Evolutionary conservation across 768 basidiomycete genomes (phyloP).

Genomic region (Russula sp.): DNA sequence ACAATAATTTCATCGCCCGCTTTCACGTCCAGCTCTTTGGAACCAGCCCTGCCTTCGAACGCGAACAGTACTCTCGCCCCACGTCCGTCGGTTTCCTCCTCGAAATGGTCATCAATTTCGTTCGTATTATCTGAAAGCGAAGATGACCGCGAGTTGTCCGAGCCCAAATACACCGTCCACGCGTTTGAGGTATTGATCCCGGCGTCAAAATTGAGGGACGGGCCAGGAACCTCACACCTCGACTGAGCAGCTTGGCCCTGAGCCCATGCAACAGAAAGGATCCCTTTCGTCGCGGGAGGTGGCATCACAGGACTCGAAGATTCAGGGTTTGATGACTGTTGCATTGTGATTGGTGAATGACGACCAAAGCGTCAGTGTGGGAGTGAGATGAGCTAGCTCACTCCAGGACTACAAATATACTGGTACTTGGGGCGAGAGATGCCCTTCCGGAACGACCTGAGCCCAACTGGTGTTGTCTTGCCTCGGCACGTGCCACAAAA

Average conservation of each 20-base stretch:
- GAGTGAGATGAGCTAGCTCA: neutral
- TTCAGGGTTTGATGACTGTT: neutral
- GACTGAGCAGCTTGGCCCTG: conserved; percentile 10
- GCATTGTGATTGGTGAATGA: conserved; percentile 2
- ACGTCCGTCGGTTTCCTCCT: conserved; percentile 33
- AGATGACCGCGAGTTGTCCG: conserved; percentile 27
- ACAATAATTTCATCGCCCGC: conserved; percentile 67
- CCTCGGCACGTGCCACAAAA: neutral
- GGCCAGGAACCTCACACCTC: neutral
- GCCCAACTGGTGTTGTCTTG: neutral
- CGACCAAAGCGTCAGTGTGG: neutral
- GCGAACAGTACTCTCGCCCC: conserved; percentile 64
- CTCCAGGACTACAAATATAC: neutral
- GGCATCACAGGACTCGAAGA: conserved; percentile 13
- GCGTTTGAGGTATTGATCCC: conserved; percentile 72
- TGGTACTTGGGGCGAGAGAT: neutral
- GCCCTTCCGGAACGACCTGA: too few relatives aligned
- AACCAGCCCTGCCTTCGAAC: conserved; percentile 71
- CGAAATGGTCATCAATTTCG: conserved; percentile 25
- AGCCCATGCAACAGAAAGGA: conserved; percentile 15
- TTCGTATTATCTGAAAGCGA: conserved; percentile 43
- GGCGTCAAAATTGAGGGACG: conserved; percentile 50
- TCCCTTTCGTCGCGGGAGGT: conserved; percentile 8
- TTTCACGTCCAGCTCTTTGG: conserved; percentile 57
- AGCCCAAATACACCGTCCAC: conserved; percentile 60